phyloP scores from a whole-genome alignment of 371 early-diverging fungal species.

The Neoconidiobolus thromboides region DNA sequence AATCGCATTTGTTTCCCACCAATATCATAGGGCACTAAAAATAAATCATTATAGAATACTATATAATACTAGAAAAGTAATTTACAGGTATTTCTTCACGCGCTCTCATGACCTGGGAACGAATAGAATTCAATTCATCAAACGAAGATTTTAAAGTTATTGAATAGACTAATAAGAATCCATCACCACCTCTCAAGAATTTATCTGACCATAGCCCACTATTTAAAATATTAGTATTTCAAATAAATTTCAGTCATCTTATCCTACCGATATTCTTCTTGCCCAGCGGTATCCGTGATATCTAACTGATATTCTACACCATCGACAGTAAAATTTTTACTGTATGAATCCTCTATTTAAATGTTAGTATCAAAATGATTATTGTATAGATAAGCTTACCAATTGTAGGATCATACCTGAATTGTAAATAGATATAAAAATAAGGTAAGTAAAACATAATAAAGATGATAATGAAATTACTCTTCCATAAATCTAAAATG shows the following conservation, averaged over 20 bases:
- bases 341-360: conserved; percentile 53
- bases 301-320: conserved; percentile 40
- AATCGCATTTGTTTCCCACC: conserved; percentile 37
- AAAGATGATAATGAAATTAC: too few relatives aligned
- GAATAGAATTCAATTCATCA: conserved; percentile 37
- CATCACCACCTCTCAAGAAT: conserved; percentile 53
- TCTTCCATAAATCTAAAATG: too few relatives aligned
- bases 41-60: conserved; percentile 38
- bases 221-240: conserved; percentile 9
- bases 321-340: conserved; percentile 73
- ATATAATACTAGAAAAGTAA: conserved; percentile 37
- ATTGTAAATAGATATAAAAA: too few relatives aligned
- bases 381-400: too few relatives aligned
- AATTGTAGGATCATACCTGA: conserved; percentile 74
- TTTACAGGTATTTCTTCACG: conserved; percentile 58
- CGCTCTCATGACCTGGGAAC: conserved; percentile 60
- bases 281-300: conserved; percentile 58
- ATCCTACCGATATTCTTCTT: conserved; percentile 27
- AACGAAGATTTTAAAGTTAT: conserved; percentile 55
- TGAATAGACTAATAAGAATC: conserved; percentile 71
- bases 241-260: conserved; percentile 58
- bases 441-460: too few relatives aligned
- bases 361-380: too few relatives aligned
- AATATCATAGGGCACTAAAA: conserved; percentile 42
- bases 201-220: not conserved